These are phyloP conservation scores for Periconia sp. DNA, from an alignment of 2,329 filamentous ascomycete species.

Conservation along the genomic window DNA sequence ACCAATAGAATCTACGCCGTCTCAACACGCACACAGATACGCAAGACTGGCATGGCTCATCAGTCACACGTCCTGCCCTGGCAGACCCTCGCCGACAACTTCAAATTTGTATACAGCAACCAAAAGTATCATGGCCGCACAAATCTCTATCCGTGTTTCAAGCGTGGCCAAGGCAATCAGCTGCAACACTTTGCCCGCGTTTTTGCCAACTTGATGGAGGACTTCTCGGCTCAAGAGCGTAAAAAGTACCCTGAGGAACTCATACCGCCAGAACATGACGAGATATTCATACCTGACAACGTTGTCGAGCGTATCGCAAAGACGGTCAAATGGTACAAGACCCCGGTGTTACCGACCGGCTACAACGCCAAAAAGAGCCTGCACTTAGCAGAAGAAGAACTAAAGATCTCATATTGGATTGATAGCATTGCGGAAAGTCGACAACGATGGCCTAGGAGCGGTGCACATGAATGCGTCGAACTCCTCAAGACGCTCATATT, in stretches of 20 bases:
- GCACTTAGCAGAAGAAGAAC: neutral
- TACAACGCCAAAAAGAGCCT: neutral
- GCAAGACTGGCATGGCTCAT: constrained; percentile 15
- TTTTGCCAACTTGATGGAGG: constrained; percentile 10
- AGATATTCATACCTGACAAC: constrained; percentile 14
- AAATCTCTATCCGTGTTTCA: constrained; percentile 16
- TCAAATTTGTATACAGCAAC: constrained; percentile 17
- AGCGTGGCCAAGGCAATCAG: constrained; percentile 15
- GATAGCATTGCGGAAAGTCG: neutral
- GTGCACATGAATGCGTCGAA: constrained; percentile 4
- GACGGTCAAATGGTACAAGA: constrained; percentile 7
- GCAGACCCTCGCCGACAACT: constrained; percentile 18
- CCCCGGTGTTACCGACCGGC: neutral
- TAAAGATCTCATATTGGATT: neutral
- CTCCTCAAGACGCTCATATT: constrained; percentile 12
- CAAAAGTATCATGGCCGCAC: constrained; percentile 11
- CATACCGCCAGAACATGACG: constrained; percentile 7
- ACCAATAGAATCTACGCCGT: neutral
- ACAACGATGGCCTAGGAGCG: neutral
- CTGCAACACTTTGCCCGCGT: constrained; percentile 17
- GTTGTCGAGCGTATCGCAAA: constrained; percentile 7
- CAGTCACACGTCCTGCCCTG: constrained; percentile 18
- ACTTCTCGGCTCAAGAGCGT: constrained; percentile 8
- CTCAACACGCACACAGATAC: neutral
- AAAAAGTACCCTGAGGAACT: constrained; percentile 11